Base-by-base conservation (phyloP, 768 basidiomycete genomes). In the Nidularia pulvinata region DNA sequence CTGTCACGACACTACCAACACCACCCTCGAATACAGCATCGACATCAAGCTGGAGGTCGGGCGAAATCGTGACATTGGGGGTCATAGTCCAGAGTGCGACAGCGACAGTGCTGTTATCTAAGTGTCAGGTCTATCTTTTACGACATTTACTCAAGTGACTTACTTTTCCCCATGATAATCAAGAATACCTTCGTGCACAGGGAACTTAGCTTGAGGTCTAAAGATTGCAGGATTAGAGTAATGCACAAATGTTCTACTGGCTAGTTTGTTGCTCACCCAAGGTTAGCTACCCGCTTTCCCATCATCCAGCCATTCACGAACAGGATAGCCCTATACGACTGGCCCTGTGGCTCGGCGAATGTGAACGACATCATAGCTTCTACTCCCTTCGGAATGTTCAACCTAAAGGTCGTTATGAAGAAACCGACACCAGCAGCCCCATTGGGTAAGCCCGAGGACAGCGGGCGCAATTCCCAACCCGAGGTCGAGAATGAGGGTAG, bases 301-400 rank as follows among this genome's bases (percentile, higher is more conserved):
- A 90, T 90, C 82, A 88, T 87, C 92, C 92, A 94, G 10, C 91
- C 92, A 59, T 94, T 93, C 16, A 93, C 86, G 54, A 89, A 93
- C 42, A 93, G 59, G 44, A 83, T 74, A 3, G 86, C 84, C 13
- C 91, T 80, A 61, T 91, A 93, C 22, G 88, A 78, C 60, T 88
- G 84, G 4, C 77, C 77, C 5, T 74, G 61, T 1, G 77, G 66
- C 46, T 85, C 78, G 47, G 84, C 79, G 62, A 92, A 93, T 1
- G 77, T 82, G 63, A 93, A 90, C 11, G 86, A 88, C 59, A 93
- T 69, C 57, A 82, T 81, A 4, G 83, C 79, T 60, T 93, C 92
- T n/a, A 82, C 67, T 19, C 77, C 83, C 9, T 65, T 56, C 0
- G 86, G 81, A 33, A 93, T 74, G 44, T 78, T 61, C 37, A 93